phyloP scores from a whole-genome alignment of 2,329 filamentous ascomycete species.

The Chaetomium sp. region DNA sequence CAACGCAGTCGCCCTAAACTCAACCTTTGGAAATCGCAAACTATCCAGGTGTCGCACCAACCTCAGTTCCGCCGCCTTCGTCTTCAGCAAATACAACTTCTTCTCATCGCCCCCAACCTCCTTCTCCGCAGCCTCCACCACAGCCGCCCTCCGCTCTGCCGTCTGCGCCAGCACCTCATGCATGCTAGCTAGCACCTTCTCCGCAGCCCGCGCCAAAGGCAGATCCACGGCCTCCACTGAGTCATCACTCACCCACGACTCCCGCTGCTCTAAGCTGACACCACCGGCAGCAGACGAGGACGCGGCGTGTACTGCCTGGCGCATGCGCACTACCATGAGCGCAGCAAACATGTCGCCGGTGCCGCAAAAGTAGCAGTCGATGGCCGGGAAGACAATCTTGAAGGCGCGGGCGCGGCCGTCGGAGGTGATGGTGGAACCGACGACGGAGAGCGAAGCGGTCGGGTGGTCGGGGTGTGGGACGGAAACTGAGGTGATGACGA shows the following conservation, averaged over 20 bases:
- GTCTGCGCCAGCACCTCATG: conserved; percentile 72
- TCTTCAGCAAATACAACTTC: conserved; percentile 60
- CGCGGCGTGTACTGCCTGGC: conserved; percentile 61
- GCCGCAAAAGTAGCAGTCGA: conserved; percentile 91
- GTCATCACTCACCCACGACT: conserved; percentile 73
- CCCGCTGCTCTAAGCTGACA: conserved; percentile 40
- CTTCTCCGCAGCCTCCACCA: conserved; percentile 31
- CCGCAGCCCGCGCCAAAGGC: conserved; percentile 74
- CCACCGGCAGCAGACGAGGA: conserved; percentile 18
- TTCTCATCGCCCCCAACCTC: conserved; percentile 43
- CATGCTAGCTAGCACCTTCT: conserved; percentile 90
- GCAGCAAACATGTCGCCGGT: conserved; percentile 99
- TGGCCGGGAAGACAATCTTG: conserved; percentile 75
- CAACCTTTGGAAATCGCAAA: conserved; percentile 58
- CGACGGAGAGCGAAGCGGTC: conserved; percentile 55
- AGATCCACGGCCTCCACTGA: conserved; percentile 61
- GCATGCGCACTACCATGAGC: conserved; percentile 77
- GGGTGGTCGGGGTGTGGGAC: conserved; percentile 50
- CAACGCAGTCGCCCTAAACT: conserved; percentile 48
- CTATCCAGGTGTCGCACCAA: conserved; percentile 69
- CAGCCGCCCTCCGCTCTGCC: conserved; percentile 53
- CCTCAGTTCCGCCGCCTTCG: conserved; percentile 82
- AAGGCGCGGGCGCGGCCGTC: conserved; percentile 70
- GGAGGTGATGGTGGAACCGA: conserved; percentile 67
- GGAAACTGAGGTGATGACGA: conserved; percentile 86